These are phyloP conservation scores for Blastomyces silverae DNA, from an alignment of 2,329 filamentous ascomycete genomes.

Conservation along the genomic window DNA sequence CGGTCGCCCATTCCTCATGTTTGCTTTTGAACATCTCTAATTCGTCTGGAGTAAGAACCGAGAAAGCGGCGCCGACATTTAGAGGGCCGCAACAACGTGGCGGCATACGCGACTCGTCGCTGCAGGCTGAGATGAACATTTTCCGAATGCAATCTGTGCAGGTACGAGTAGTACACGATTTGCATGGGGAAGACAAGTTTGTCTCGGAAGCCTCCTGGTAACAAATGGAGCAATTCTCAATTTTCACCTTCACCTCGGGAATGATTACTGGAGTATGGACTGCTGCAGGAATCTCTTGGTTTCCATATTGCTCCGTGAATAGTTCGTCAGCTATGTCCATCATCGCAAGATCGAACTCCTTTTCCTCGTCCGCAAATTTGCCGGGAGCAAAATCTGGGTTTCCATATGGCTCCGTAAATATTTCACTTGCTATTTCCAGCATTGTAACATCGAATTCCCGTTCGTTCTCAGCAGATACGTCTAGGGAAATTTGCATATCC, in stretches of 20 bases:
- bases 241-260: not conserved
- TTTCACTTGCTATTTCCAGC: constrained; percentile 5
- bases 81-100: constrained; percentile 43
- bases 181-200: constrained; percentile 10
- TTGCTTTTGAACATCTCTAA: constrained; percentile 37
- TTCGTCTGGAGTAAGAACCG: constrained; percentile 34
- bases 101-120: constrained; percentile 40
- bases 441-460: constrained; percentile 7
- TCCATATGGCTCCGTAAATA: not conserved
- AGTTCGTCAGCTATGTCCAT: constrained; percentile 9
- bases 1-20: constrained; percentile 45
- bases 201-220: not conserved
- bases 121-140: constrained; percentile 40
- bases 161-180: not conserved
- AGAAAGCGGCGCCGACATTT: constrained; percentile 37
- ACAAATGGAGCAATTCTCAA: not conserved
- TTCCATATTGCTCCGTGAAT: constrained; percentile 1
- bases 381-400: not conserved
- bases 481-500: not conserved
- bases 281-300: not conserved
- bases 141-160: constrained; percentile 19
- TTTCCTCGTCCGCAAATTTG: not conserved
- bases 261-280: not conserved
- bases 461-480: not conserved
- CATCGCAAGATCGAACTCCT: constrained; percentile 6